Base-by-base conservation (phyloP, 225 moss, liverwort and hornwort species). In the Pleurozium schreberi region DNA sequence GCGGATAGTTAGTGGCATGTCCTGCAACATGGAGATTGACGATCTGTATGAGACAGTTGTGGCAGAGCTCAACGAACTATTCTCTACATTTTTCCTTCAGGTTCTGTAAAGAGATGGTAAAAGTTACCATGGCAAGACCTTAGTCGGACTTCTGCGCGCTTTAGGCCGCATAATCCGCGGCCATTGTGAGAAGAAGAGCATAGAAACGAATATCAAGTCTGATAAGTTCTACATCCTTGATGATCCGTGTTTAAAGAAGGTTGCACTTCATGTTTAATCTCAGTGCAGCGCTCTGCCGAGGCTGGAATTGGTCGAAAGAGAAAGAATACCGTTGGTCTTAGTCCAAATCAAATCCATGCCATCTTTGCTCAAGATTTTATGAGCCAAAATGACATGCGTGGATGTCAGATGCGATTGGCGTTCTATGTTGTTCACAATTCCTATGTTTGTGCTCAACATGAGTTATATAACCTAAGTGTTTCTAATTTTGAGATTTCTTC, bases 291-390 rank as follows among this genome's bases (percentile, higher is more conserved):
- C 28, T 45, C 1, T 45, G 0, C 10, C 2, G 45, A 43, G 28
- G 73, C 1, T 45, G 10, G 18, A 73, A 73, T 73, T 0, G 6
- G 6, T 45, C 0, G 17, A 0, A 45, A 73, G 45, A 73, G 2
- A 5, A 45, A 30, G 73, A 73, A 0, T 0, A 45, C 1, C 0
- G 0, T 11, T 28, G 30, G 30, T 1, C 43, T 43, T 5, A 28
- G 9, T 45, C 2, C 0, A 0, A 14, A 73, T 73, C 3, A 45
- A 0, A 73, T 73, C 18, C 3, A 73, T 27, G 10, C 73, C 45
- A 73, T 45, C 6, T 10, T 71, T 6, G 10, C 43, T 26, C 27
- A 71, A 43, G 43, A 71, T 28, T 43, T 71, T 9, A 43, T 71
- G 16, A 71, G 28, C 17, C 3, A 1, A 71, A 28, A 5, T 71